A percentile compares a stretch with the other conserved stretches of the same genome.
Conservation (phyloP, 2,329 filamentous ascomycete species). For the Alternaria gaisen region DNA sequence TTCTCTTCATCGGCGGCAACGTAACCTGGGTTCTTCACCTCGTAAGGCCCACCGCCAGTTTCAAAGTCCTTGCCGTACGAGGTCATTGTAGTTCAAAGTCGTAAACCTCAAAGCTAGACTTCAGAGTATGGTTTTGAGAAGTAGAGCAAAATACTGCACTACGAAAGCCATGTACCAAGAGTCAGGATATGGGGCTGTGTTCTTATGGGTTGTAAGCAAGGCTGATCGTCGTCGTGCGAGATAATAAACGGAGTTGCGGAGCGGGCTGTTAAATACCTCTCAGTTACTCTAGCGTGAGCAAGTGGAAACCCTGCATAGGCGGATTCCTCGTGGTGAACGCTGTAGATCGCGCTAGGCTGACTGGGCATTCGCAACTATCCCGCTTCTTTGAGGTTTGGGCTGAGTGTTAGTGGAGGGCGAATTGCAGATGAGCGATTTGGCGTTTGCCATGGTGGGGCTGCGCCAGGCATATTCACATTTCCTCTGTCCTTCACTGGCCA, state of each 20-base stretch:
- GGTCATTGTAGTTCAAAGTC: conserved; percentile 37
- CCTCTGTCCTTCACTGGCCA: conserved; percentile 5
- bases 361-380: conserved; percentile 18
- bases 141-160: conserved; percentile 46
- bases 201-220: conserved; percentile 15
- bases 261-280: conserved; percentile 33
- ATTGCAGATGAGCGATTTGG: conserved; percentile 11
- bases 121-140: conserved; percentile 47
- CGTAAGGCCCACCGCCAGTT: conserved; percentile 23
- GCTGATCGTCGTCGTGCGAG: conserved; percentile 12
- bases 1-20: conserved; percentile 41
- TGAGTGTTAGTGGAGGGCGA: conserved; percentile 9
- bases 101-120: conserved; percentile 9
- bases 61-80: conserved; percentile 46
- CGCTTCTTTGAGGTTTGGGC: conserved; percentile 15
- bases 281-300: conserved; percentile 28
- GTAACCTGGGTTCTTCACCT: conserved; percentile 23
- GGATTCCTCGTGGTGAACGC: conserved; percentile 17
- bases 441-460: conserved; percentile 12
- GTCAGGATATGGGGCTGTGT: conserved; percentile 3
- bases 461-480: neutral
- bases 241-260: conserved; percentile 21
- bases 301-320: conserved; percentile 21
- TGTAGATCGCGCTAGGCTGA: conserved; percentile 17
- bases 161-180: conserved; percentile 44